Conservation (phyloP, 2,329 filamentous ascomycete species). For the Dendryphion nanum region DNA sequence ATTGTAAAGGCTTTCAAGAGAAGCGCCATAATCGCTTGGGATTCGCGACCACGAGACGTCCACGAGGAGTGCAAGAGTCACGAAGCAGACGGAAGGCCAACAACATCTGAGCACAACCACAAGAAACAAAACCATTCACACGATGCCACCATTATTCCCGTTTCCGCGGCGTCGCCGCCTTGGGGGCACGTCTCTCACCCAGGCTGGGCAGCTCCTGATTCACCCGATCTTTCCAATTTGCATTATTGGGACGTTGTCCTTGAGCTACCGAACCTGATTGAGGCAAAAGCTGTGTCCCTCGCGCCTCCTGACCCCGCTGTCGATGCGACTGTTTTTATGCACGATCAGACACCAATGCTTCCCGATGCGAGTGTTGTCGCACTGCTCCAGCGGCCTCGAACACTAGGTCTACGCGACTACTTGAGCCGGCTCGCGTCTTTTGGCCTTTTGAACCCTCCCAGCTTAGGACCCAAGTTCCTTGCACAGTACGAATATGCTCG, state of each 20-base stretch:
- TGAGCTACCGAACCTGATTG: slow-evolving; percentile 85
- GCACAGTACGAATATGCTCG: slow-evolving; percentile 77
- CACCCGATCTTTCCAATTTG: slow-evolving; percentile 72
- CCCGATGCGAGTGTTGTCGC: slow-evolving; percentile 68
- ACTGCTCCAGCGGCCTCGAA: slow-evolving; percentile 66
- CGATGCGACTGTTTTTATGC: slow-evolving; percentile 19
- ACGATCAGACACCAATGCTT: slow-evolving; percentile 29
- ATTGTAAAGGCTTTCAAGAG: slow-evolving; percentile 70
- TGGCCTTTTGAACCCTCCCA: slow-evolving; percentile 58
- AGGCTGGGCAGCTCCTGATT: slow-evolving; percentile 83
- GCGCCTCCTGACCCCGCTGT: slow-evolving; percentile 60
- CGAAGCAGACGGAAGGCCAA: slow-evolving; percentile 15
- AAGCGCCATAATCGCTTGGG: slow-evolving; percentile 79
- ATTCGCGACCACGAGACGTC: slow-evolving; percentile 66
- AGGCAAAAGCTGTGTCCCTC: slow-evolving; percentile 87
- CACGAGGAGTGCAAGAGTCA: slow-evolving; percentile 39
- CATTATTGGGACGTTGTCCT: slow-evolving; percentile 78
- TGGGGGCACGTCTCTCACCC: slow-evolving; percentile 86
- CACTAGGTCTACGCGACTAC: slow-evolving; percentile 78
- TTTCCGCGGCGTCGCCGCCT: slow-evolving; percentile 50
- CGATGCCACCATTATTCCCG: slow-evolving; percentile 34
- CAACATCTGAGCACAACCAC: slow-evolving; percentile 29
- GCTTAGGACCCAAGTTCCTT: slow-evolving; percentile 62
- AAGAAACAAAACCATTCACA: slow-evolving; percentile 30
- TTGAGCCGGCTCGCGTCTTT: slow-evolving; percentile 67